Base-by-base conservation (phyloP, 768 basidiomycete genomes). In the Sarcodon aspratus region DNA sequence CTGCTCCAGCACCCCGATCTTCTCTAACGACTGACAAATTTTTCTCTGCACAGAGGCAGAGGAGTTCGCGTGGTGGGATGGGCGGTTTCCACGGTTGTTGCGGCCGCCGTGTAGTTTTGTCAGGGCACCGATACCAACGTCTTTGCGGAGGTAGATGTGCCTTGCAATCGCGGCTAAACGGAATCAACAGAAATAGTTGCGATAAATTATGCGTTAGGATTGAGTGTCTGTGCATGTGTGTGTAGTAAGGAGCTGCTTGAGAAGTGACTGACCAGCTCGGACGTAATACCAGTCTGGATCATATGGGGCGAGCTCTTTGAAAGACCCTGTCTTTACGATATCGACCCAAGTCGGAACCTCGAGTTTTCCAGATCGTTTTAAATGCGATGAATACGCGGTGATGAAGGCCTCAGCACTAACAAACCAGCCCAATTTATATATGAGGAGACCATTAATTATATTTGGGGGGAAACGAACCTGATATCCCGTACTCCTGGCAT, bases 201-300 rank as follows among this genome's bases (percentile, higher is more conserved):
- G 40, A 27, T 42, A 15, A 42, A 42, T 15, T 6, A 15, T 17
- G 13, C 11, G 15, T 42, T 42, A 9, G 33, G 45, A 15, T 9
- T n/a, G 33, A 47, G 45, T 46, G 13, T 42, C 47, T 33, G 6
- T 44, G 17, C 15, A 9, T 5, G 21, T 40, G 31, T 11, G 31
- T 15, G 33, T 34, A 17, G 3, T 11, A 35, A n/a, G 21, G 21
- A 5, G 21, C 5, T 27, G 21, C 21, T 27, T 11, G 37, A 42
- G 9, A 12, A n/a, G 17, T 27, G 9, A 78, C 82, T 65, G 62
- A 96, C 94, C 94, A 71, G 95, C 89, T 62, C 96, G 91, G 66
- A 95, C 77, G 72, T 98, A 99, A 79, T 82, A 99, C 96, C 96
- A 99, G 69, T 99, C 96, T 38, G 91, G 88, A 70, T 98, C 92